phyloP scores from a whole-genome alignment of 148 eudicot species.

The Salicornia ramosissima region DNA sequence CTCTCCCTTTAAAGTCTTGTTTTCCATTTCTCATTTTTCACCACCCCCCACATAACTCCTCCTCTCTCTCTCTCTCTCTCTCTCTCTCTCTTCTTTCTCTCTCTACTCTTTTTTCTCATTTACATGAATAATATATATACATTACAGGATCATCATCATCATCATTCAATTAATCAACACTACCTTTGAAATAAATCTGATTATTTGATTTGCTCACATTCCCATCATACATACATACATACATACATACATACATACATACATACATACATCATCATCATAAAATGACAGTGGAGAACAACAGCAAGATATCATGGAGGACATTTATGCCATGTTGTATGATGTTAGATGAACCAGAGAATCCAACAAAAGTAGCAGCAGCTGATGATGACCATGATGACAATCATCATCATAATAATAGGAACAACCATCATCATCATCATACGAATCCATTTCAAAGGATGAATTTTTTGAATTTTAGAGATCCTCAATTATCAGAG shows the following conservation, averaged over 20 bases:
- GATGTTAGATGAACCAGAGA: constrained; percentile 19
- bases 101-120: background rate
- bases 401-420: constrained; percentile 19
- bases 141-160: no score
- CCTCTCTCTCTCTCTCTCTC: constrained; percentile 12
- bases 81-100: constrained; percentile 11
- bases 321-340: constrained; percentile 35
- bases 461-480: constrained; percentile 41
- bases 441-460: constrained; percentile 35
- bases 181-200: no score
- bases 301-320: constrained; percentile 34
- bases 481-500: constrained; percentile 47
- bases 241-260: no score
- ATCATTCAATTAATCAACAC: no score
- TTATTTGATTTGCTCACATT: no score
- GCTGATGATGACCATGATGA: background rate
- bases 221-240: no score
- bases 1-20: constrained; percentile 26
- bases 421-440: background rate
- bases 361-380: constrained; percentile 12
- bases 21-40: constrained; percentile 29
- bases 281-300: constrained; percentile 12
- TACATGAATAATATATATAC: no score
- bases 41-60: constrained; percentile 14
- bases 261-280: background rate